Conservation (phyloP, 116 monocot genomes). For the Thalassia testudinum region DNA sequence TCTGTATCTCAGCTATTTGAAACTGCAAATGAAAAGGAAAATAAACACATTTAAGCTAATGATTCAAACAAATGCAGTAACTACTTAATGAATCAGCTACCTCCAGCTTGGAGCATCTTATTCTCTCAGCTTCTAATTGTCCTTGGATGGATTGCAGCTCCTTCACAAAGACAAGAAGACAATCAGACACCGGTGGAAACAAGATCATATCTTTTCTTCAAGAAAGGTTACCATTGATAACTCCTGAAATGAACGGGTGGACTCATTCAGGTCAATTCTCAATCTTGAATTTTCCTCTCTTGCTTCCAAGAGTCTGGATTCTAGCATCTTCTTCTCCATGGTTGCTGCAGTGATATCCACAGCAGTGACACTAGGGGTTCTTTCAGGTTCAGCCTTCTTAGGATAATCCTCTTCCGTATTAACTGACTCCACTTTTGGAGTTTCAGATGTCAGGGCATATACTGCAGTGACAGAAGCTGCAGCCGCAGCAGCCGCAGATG, state of each 20-base stretch:
- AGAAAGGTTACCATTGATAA: conserved; percentile 35
- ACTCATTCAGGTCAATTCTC: conserved; percentile 31
- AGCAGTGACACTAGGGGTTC: conserved; percentile 3
- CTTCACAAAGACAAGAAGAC: conserved; percentile 15
- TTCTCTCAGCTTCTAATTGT: conserved; percentile 66
- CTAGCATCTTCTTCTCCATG: conserved; percentile 35
- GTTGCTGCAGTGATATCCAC: conserved; percentile 17
- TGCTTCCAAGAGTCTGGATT: conserved; percentile 41
- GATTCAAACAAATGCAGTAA: background rate
- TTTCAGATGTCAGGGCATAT: conserved; percentile 55
- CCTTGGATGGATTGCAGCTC: conserved; percentile 63
- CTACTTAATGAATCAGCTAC: conserved; percentile 9
- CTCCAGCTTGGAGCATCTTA: conserved; percentile 85
- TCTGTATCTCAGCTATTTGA: conserved; percentile 55
- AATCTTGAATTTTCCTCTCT: conserved; percentile 53
- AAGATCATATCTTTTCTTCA: background rate
- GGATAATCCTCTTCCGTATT: conserved; percentile 1
- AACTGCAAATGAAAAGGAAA: conserved; percentile 17
- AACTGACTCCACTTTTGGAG: conserved; percentile 3
- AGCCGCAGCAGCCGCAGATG: conserved; percentile 85
- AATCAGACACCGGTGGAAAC: background rate
- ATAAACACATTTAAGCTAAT: no score
- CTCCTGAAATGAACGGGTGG: conserved; percentile 26
- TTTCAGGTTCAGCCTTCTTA: conserved; percentile 12
- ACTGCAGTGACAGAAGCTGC: conserved; percentile 90